Percentiles rank a stretch among this genome's conserved stretches.
Evolutionary conservation across 495 filamentous ascomycete species (phyloP).

Genomic region (Neurospora sublineolata): DNA sequence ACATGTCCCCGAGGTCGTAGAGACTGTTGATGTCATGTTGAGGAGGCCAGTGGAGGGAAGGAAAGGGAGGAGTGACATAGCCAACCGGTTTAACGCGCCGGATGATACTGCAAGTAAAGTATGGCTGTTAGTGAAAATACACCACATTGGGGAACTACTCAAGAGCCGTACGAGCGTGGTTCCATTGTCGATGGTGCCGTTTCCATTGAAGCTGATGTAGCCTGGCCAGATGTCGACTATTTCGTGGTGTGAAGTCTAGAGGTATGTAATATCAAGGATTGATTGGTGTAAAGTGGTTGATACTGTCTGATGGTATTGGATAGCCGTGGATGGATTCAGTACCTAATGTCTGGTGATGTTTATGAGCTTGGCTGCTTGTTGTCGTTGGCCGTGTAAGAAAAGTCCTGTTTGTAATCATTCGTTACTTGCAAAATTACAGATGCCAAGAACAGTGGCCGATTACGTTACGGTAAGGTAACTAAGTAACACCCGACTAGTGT

Average conservation of each 20-base stretch:
- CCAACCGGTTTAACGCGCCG: slow-evolving; percentile 41
- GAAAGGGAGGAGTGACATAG: slow-evolving; percentile 68
- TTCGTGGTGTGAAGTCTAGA: not conserved
- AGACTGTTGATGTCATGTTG: slow-evolving; percentile 49
- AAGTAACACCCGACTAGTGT: not conserved
- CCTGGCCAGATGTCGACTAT: not conserved
- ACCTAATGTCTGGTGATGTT: not conserved
- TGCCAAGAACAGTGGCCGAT: not conserved
- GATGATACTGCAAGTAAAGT: slow-evolving; percentile 3
- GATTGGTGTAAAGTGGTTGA: not conserved
- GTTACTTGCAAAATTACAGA: not conserved
- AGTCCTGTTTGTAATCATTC: not conserved
- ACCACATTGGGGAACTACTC: not conserved
- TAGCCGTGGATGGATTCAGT: not conserved
- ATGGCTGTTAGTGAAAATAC: not conserved
- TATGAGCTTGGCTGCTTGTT: not conserved
- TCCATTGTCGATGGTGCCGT: slow-evolving; percentile 4
- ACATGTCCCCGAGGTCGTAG: slow-evolving; percentile 70
- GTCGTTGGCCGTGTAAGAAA: not conserved
- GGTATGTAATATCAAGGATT: not conserved
- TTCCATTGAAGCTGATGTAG: not conserved
- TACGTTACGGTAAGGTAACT: not conserved
- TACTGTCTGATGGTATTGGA: not conserved
- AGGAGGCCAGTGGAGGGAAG: slow-evolving; percentile 72
- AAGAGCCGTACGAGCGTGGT: slow-evolving; percentile 8